Base-by-base conservation (phyloP, 2,329 filamentous ascomycete genomes). In the Phyllosticta citriasiana region DNA sequence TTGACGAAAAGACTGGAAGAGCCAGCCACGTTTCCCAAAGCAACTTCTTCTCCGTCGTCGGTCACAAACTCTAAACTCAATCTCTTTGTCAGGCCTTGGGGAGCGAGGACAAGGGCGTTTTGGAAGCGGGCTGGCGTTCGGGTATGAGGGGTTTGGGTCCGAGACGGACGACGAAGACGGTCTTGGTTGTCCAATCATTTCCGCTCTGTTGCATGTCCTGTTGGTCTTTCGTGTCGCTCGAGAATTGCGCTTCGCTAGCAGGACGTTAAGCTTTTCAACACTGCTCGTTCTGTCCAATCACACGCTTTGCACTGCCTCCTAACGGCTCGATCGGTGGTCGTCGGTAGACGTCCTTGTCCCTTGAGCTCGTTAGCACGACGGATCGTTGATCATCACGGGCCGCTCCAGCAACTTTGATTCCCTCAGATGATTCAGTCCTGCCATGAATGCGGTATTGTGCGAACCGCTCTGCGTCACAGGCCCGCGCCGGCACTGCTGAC, bases 1-100 rank as follows among this genome's bases (percentile, higher is more conserved):
- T 93, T 73, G 84, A 93, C 68, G 83, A 86, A 65, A 80, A 80
- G 67, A 95, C 90, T 3, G 89, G 92, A 59, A 85, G 85, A 73
- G 84, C 82, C 62, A 87, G 80, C 66, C 88, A 91, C 72, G 81
- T 91, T 55, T 80, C 81, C 62, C 87, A 88, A 69, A 86, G 84
- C 69, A 82, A 84, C 63, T 89, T 89, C 76, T 91, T 84, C 74
- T 92, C 89, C n/a, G 71, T 77, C 60, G 69, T 77, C 57, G 79
- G 80, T 22, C 58, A 67, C 24, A 72, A 67, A 65, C 66, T 66
- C 62, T 65, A 65, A 60, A 54, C 35, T n/a, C 14, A 16, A 47
- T 47, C 16, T 40, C 33, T 16, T 16, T 40, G 10, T 40, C 33
- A 47, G 16, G 16, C 40, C 40, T 47, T 16, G 40, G 19, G 19